A percentile compares a stretch with the other conserved stretches of the same genome.
Conservation (phyloP, 176 grass and related monocot species). For the Triticum monococcum region DNA sequence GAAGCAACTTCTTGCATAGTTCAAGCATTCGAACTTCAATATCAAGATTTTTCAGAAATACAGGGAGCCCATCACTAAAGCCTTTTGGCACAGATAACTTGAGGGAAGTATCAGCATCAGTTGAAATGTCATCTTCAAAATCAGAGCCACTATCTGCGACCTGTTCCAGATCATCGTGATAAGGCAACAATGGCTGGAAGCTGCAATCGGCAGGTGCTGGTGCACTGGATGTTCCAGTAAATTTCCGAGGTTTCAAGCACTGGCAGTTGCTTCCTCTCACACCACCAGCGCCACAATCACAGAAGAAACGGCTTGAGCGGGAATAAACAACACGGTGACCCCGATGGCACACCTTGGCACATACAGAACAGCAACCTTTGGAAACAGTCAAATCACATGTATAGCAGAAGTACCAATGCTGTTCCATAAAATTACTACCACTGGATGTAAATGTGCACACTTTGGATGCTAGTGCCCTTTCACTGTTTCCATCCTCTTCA, state of each 20-base stretch:
- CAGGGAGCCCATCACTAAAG: conserved; percentile 66
- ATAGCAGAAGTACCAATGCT: conserved; percentile 99
- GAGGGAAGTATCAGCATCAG: conserved; percentile 62
- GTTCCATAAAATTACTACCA: conserved; percentile 99
- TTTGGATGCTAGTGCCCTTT: conserved; percentile 78
- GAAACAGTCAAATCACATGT: conserved; percentile 97
- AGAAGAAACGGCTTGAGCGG: conserved; percentile 95
- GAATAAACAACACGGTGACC: conserved; percentile 98
- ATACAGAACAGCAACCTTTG: conserved; percentile 94
- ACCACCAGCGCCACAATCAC: conserved; percentile 95
- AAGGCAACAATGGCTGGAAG: conserved; percentile 65
- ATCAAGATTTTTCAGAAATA: conserved; percentile 63
- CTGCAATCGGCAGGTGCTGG: conserved; percentile 40
- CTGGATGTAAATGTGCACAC: conserved; percentile 99
- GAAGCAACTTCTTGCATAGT: conserved; percentile 88
- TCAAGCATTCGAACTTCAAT: conserved; percentile 76
- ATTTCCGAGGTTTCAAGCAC: conserved; percentile 94
- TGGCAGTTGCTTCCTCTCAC: conserved; percentile 91
- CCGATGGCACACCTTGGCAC: conserved; percentile 90
- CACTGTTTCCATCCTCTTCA: conserved; percentile 84
- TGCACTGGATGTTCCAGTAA: conserved; percentile 49
- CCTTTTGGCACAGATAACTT: conserved; percentile 74
- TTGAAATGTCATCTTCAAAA: conserved; percentile 88
- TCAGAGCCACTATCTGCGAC: conserved; percentile 79
- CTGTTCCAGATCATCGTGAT: conserved; percentile 72